Evolutionary conservation across 2,329 filamentous ascomycete species (phyloP).

Genomic region (Annulohypoxylon truncatum): DNA sequence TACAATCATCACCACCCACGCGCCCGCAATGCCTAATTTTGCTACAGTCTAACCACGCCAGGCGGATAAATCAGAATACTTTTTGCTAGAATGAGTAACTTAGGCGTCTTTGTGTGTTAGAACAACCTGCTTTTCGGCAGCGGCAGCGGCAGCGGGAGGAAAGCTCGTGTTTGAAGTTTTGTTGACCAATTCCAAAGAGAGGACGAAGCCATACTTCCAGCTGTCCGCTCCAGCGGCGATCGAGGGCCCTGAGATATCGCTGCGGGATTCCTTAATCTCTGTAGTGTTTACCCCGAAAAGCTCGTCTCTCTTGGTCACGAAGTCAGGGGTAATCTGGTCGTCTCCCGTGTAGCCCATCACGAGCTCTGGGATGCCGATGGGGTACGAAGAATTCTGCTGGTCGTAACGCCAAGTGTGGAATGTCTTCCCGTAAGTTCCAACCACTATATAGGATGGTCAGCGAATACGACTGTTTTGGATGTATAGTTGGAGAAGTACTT

Average conservation of each 20-base stretch:
- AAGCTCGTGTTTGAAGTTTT: conserved; percentile 27
- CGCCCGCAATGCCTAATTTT: background rate
- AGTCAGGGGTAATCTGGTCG: conserved; percentile 56
- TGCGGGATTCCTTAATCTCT: conserved; percentile 36
- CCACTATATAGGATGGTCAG: conserved; percentile 28
- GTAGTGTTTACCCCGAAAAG: conserved; percentile 43
- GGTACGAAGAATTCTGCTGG: conserved; percentile 53
- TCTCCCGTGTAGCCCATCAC: conserved; percentile 71
- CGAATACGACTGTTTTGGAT: background rate
- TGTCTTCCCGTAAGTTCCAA: conserved; percentile 45
- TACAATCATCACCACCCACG: background rate
- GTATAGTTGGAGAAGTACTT: background rate
- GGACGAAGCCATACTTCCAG: conserved; percentile 34
- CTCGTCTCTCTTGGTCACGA: conserved; percentile 37
- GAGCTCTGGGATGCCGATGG: conserved; percentile 69
- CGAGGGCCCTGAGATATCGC: conserved; percentile 31
- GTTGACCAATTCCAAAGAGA: conserved; percentile 29
- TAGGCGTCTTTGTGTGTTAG: background rate
- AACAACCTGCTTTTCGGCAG: conserved; percentile 8
- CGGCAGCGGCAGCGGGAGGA: conserved; percentile 4
- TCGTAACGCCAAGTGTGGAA: conserved; percentile 46
- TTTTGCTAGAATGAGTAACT: background rate
- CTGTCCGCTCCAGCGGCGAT: conserved; percentile 36
- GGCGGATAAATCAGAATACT: background rate
- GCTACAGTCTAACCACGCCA: background rate